Conservation (phyloP, 345 rosid species). For the Chamaenerion angustifolium region DNA sequence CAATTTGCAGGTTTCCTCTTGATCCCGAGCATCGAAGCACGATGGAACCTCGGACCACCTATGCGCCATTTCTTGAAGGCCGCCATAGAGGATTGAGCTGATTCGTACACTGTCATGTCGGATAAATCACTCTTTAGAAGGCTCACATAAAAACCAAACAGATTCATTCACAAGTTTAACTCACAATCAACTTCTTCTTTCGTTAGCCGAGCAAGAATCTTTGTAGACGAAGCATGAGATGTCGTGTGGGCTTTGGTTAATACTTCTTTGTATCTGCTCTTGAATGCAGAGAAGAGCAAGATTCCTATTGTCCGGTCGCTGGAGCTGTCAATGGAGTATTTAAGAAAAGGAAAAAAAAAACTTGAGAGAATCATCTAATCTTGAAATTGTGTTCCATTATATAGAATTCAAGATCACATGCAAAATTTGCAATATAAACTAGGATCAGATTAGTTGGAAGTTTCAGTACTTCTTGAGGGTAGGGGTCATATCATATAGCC, state of each 20-base stretch:
- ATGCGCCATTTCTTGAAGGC: conserved; percentile 72
- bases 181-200: conserved; percentile 65
- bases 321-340: conserved; percentile 23
- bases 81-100: conserved; percentile 63
- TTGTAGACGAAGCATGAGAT: conserved; percentile 45
- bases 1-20: conserved; percentile 46
- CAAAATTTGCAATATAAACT: too few relatives aligned
- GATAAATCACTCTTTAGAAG: neutral
- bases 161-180: conserved; percentile 7
- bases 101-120: conserved; percentile 46
- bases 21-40: conserved; percentile 76
- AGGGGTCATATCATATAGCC: neutral
- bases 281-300: conserved; percentile 59
- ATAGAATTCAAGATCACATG: too few relatives aligned
- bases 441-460: too few relatives aligned
- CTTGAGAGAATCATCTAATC: neutral
- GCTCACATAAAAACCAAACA: neutral
- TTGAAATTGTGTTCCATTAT: too few relatives aligned
- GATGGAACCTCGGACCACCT: conserved; percentile 72
- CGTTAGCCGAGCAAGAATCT: conserved; percentile 37
- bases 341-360: neutral
- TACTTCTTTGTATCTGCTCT: conserved; percentile 60
- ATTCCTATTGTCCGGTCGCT: conserved; percentile 59
- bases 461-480: neutral
- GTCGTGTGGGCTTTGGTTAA: conserved; percentile 66